Evolutionary conservation across 371 early-diverging fungal species (phyloP).

Genomic region (Mortierella sp.): DNA sequence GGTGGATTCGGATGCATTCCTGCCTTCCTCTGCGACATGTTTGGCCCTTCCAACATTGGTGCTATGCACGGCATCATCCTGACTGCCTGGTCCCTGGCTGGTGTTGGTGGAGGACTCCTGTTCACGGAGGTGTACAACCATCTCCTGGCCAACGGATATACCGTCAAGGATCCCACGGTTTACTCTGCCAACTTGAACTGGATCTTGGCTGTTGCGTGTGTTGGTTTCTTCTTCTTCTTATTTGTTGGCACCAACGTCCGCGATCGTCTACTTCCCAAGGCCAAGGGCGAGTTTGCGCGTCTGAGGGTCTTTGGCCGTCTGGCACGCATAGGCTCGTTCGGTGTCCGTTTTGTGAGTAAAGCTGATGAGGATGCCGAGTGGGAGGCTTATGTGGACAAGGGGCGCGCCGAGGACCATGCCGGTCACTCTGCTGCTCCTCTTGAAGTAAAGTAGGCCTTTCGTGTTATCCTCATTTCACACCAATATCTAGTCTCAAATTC

Average conservation of each 20-base stretch:
- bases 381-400: constrained; percentile 38
- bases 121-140: constrained; percentile 72
- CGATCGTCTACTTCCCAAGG: constrained; percentile 52
- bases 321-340: constrained; percentile 43
- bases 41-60: constrained; percentile 75
- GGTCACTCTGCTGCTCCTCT: neutral
- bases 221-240: constrained; percentile 48
- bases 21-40: constrained; percentile 80
- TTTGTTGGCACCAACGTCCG: constrained; percentile 46
- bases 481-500: no score
- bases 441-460: neutral
- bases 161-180: constrained; percentile 21
- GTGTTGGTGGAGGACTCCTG: constrained; percentile 72
- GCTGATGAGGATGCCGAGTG: constrained; percentile 52
- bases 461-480: neutral
- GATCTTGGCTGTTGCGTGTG: constrained; percentile 39
- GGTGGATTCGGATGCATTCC: constrained; percentile 80
- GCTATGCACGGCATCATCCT: constrained; percentile 70
- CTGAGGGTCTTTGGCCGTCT: constrained; percentile 48
- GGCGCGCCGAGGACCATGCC: neutral
- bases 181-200: constrained; percentile 54
- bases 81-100: constrained; percentile 76
- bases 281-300: constrained; percentile 47
- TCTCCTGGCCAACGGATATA: constrained; percentile 34
- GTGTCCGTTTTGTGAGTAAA: constrained; percentile 33